Conservation (phyloP, 169 alveolate genomes). For the Plasmodium cynomolgi region DNA sequence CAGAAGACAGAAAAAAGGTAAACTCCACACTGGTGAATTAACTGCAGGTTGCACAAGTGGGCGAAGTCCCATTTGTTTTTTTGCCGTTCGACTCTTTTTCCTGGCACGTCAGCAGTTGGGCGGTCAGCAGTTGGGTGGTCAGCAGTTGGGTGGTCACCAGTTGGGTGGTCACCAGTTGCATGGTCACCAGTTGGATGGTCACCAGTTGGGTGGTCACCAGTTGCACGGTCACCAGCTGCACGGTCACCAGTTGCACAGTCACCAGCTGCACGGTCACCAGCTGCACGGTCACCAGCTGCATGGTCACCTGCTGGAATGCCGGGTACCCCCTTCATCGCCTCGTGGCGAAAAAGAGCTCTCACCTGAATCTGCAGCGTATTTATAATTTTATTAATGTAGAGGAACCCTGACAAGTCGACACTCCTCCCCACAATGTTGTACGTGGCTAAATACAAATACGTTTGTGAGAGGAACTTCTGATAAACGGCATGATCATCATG, state of each 20-base stretch:
- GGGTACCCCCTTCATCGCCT: not conserved
- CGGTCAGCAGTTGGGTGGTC: too few relatives aligned
- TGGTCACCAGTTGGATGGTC: not conserved
- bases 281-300: too few relatives aligned
- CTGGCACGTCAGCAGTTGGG: not conserved
- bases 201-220: too few relatives aligned
- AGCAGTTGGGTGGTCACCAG: not conserved
- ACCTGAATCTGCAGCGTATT: conserved; percentile 28
- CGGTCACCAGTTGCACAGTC: too few relatives aligned
- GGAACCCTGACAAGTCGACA: conserved; percentile 47
- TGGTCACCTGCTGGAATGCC: too few relatives aligned
- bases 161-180: too few relatives aligned
- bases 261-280: not conserved
- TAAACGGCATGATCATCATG: not conserved
- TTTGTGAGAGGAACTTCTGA: conserved; percentile 44
- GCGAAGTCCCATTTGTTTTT: conserved; percentile 9
- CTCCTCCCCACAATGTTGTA: not conserved
- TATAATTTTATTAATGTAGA: conserved; percentile 35
- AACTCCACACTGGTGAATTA: conserved; percentile 35
- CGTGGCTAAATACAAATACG: conserved; percentile 38
- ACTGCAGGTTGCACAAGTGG: conserved; percentile 16
- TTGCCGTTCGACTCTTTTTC: not conserved
- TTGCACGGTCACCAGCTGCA: too few relatives aligned
- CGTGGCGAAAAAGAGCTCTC: not conserved
- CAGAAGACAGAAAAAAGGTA: conserved; percentile 35